Base-by-base conservation (phyloP, 148 eudicot genomes). In the Vaccinium myrtillus region DNA sequence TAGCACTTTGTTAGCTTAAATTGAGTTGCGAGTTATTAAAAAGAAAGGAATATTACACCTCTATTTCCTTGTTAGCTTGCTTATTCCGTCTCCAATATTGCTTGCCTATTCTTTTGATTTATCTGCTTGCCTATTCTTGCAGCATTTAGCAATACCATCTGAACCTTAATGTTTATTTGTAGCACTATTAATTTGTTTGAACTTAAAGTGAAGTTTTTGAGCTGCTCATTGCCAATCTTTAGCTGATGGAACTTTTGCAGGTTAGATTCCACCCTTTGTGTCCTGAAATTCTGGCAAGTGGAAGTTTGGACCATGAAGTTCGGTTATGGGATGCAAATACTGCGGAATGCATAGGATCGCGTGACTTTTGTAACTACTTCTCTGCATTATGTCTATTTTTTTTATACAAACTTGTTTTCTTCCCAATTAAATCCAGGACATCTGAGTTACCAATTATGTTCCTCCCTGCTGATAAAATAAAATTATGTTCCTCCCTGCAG, bases 301-400 rank as follows among this genome's bases (percentile, higher is more conserved):
- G 99, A 81, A 97, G 99, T 85, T 83, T 97, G 88, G 99, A 97
- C 87, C 98, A 97, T 85, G 99, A 97, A 90, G 99, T 97, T 90
- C 96, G 98, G n/a, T 87, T 97, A 75, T 97, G 99, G 99, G 95
- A 97, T 91, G 98, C 95, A 85, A 91, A 89, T 81, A 95, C 94
- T 46, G 95, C 94, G 61, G 98, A 93, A 84, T 97, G 99, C 86
- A 91, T 97, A 85, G 93, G 95, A 87, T 91, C 98, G 19, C 93
- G 92, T 59, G 99, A 97, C 88, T 97, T 97, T 87, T 95, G 99
- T 97, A 94, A 94, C 71, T 69, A 77, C 82, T 74, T 65, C 49
- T 59, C 23, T 1, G 77, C 23, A 43, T 83, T 49, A 36, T 82
- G 50, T 73, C 83, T 32, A 23, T 23, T 18, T 46, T 56, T 77